Conservation (phyloP, 2,329 filamentous ascomycete species). For the Claviceps humidiphila region DNA sequence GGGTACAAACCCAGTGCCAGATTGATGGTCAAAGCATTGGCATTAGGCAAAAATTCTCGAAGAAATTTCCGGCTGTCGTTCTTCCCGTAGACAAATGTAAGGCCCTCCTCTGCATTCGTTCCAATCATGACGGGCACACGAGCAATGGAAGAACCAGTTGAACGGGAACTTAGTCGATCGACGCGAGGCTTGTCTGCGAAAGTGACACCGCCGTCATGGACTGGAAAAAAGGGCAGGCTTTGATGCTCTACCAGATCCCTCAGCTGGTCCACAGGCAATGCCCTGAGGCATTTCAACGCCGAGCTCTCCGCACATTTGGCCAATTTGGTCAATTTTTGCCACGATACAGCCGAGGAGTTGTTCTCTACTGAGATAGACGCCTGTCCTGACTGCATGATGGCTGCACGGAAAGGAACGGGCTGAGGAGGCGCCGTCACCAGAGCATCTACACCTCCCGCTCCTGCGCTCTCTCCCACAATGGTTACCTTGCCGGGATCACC, state of each 20-base stretch:
- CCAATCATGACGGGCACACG: constrained; percentile 4
- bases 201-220: background rate
- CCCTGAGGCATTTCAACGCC: background rate
- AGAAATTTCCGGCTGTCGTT: background rate
- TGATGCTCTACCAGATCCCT: background rate
- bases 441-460: constrained; percentile 36
- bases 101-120: background rate
- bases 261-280: background rate
- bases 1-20: background rate
- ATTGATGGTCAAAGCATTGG: background rate
- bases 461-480: constrained; percentile 44
- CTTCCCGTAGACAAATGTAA: background rate
- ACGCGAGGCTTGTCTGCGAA: background rate
- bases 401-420: background rate
- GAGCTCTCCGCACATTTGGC: background rate
- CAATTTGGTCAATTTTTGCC: background rate
- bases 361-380: background rate
- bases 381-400: constrained; percentile 4
- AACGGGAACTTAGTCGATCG: background rate
- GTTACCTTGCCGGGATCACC: constrained; percentile 48
- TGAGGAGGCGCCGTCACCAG: background rate
- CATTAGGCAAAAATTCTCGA: background rate
- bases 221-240: background rate
- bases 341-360: constrained; percentile 1
- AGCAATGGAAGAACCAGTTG: background rate